These are phyloP conservation scores for Pinus tabuliformis DNA, from an alignment of 75 land plant species.

Conservation along the genomic window DNA sequence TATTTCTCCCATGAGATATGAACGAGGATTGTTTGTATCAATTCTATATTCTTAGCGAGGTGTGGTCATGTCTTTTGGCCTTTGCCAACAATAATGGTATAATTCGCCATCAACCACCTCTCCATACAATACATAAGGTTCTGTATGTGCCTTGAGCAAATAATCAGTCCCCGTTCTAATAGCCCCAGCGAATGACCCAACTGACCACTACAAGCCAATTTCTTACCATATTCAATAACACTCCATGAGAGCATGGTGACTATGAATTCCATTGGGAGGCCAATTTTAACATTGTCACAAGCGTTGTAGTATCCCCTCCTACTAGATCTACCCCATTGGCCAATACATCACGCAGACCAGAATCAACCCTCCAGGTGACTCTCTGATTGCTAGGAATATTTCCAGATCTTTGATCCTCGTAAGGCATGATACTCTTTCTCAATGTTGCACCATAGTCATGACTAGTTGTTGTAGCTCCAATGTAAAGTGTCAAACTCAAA, in stretches of 20 bases:
- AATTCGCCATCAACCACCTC: too few relatives aligned
- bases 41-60: too few relatives aligned
- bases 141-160: slow-evolving; percentile 56
- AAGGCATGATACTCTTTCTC: slow-evolving; percentile 54
- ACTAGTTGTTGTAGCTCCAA: slow-evolving; percentile 1
- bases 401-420: slow-evolving; percentile 78
- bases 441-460: slow-evolving; percentile 56
- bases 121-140: slow-evolving; percentile 8
- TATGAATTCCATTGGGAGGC: slow-evolving; percentile 68
- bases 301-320: slow-evolving; percentile 59
- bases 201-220: slow-evolving; percentile 36
- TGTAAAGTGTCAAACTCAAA: not conserved
- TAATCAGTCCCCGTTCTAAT: slow-evolving; percentile 71
- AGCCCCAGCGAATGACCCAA: slow-evolving; percentile 44
- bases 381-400: slow-evolving; percentile 48
- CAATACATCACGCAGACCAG: slow-evolving; percentile 64
- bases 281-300: slow-evolving; percentile 65
- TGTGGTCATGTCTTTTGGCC: too few relatives aligned
- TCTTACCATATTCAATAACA: slow-evolving; percentile 43
- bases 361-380: slow-evolving; percentile 64
- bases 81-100: too few relatives aligned
- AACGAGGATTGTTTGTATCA: too few relatives aligned
- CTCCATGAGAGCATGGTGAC: slow-evolving; percentile 64
- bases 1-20: too few relatives aligned
- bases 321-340: slow-evolving; percentile 52